Conservation (phyloP, 331 rosid genomes). For the Malus hybrid region DNA sequence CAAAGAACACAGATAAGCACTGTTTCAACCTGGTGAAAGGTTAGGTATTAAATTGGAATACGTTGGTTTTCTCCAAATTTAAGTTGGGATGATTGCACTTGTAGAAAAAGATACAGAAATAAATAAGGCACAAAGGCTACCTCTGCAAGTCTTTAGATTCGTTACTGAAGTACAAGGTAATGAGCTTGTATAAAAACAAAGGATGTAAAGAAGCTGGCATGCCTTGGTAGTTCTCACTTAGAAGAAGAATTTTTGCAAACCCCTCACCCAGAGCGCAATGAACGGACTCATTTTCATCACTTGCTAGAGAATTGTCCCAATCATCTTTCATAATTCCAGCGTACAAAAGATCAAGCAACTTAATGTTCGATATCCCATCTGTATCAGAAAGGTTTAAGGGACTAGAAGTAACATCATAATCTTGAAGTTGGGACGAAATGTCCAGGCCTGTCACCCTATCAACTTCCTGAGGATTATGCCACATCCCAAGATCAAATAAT, state of each 20-base stretch:
- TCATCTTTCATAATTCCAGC: slow-evolving; percentile 59
- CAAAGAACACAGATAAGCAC: slow-evolving; percentile 86
- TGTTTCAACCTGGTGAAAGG: slow-evolving; percentile 67
- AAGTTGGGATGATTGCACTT: neutral
- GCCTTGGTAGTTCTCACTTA: slow-evolving; percentile 66
- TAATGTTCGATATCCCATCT: slow-evolving; percentile 35
- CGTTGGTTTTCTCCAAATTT: neutral
- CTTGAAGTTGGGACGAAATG: slow-evolving; percentile 22
- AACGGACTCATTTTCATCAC: slow-evolving; percentile 63
- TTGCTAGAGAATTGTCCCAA: slow-evolving; percentile 39
- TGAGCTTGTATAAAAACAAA: slow-evolving; percentile 60
- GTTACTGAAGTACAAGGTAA: slow-evolving; percentile 56
- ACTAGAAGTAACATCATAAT: slow-evolving; percentile 37
- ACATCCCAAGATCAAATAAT: slow-evolving; percentile 71
- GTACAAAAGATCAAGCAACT: slow-evolving; percentile 59
- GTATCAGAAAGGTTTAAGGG: slow-evolving; percentile 48
- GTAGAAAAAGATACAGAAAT: neutral
- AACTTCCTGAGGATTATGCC: slow-evolving; percentile 88
- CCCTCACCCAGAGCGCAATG: slow-evolving; percentile 84
- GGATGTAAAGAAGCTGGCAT: slow-evolving; percentile 63
- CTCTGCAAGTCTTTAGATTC: slow-evolving; percentile 52
- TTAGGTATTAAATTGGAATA: neutral
- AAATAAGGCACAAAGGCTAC: slow-evolving; percentile 22
- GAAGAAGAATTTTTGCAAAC: slow-evolving; percentile 90
- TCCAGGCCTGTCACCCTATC: slow-evolving; percentile 43